Conservation (phyloP, 495 filamentous ascomycete species). For the Staphylotrichum longicolle region DNA sequence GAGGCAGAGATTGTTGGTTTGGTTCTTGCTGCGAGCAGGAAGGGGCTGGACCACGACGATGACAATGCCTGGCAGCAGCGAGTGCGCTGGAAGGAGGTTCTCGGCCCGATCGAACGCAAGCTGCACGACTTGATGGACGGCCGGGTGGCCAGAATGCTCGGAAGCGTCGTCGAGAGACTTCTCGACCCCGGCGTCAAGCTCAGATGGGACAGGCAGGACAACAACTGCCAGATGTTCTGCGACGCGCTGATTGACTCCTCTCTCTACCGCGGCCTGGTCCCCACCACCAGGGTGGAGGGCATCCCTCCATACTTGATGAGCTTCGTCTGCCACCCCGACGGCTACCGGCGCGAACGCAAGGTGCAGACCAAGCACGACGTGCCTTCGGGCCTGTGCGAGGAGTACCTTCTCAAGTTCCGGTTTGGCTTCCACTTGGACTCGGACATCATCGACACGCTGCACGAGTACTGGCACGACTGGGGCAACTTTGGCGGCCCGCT, state of each 20-base stretch:
- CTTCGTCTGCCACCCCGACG: constrained; percentile 35
- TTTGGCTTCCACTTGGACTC: constrained; percentile 33
- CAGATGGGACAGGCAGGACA: constrained; percentile 29
- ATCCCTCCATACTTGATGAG: constrained; percentile 36
- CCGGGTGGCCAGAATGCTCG: neutral
- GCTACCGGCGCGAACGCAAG: constrained; percentile 14
- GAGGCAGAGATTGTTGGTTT: constrained; percentile 31
- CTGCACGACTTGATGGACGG: too few relatives aligned
- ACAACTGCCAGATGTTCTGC: constrained; percentile 41
- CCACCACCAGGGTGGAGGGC: too few relatives aligned
- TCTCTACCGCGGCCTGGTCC: constrained; percentile 21
- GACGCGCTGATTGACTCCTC: constrained; percentile 32
- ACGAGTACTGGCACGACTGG: constrained; percentile 49
- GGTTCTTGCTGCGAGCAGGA: constrained; percentile 20
- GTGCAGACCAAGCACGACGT: constrained; percentile 38
- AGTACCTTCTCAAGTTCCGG: constrained; percentile 42
- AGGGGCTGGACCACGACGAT: neutral
- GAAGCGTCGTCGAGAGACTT: constrained; percentile 28
- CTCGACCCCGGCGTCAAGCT: constrained; percentile 8
- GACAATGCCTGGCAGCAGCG: too few relatives aligned
- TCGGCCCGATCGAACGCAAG: too few relatives aligned
- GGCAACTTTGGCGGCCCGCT: constrained; percentile 40
- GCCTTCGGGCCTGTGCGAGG: constrained; percentile 41
- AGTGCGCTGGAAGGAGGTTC: too few relatives aligned
- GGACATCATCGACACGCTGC: constrained; percentile 42